phyloP scores from a whole-genome alignment of 2,329 filamentous ascomycete genomes.

The Cryphonectria parasitica region DNA sequence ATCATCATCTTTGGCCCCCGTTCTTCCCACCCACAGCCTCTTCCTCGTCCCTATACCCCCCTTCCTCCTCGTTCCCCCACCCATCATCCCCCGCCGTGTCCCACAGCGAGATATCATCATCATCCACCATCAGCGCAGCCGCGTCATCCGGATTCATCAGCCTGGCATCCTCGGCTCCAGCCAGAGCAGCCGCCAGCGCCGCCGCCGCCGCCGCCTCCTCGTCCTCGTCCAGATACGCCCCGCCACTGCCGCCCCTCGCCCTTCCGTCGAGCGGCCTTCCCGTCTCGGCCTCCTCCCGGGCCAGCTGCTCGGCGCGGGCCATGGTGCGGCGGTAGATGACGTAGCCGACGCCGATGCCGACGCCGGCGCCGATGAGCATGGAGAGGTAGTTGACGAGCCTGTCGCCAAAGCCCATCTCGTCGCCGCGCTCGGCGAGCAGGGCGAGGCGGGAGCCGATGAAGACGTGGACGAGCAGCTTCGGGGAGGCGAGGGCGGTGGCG shows the following conservation, averaged over 20 bases:
- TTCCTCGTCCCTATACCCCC: constrained; percentile 36
- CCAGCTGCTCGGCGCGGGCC: constrained; percentile 63
- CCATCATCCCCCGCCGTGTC: constrained; percentile 45
- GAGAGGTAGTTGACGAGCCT: constrained; percentile 83
- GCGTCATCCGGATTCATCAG: constrained; percentile 44
- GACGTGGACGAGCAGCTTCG: constrained; percentile 88
- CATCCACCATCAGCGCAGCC: constrained; percentile 57
- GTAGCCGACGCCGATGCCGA: constrained; percentile 78
- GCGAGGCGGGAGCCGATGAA: constrained; percentile 89
- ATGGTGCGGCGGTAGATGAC: constrained; percentile 80
- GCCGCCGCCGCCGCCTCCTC: constrained; percentile 25
- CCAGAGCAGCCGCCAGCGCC: constrained; percentile 42
- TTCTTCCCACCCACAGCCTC: constrained; percentile 29
- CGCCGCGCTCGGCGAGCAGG: constrained; percentile 78
- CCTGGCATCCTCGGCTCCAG: constrained; percentile 36
- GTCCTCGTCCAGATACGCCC: constrained; percentile 47
- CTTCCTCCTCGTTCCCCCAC: constrained; percentile 38
- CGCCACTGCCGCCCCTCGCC: constrained; percentile 25
- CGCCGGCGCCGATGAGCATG: constrained; percentile 71
- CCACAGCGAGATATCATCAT: constrained; percentile 64
- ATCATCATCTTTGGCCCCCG: constrained; percentile 24
- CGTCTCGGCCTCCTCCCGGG: constrained; percentile 47
- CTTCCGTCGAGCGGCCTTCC: constrained; percentile 19
- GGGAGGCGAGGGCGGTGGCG: constrained; percentile 76
- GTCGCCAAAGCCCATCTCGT: constrained; percentile 77